A percentile compares a stretch with the other conserved stretches of the same genome.
Conservation (phyloP, 2,329 filamentous ascomycete genomes). For the Penicillium occitanis region DNA sequence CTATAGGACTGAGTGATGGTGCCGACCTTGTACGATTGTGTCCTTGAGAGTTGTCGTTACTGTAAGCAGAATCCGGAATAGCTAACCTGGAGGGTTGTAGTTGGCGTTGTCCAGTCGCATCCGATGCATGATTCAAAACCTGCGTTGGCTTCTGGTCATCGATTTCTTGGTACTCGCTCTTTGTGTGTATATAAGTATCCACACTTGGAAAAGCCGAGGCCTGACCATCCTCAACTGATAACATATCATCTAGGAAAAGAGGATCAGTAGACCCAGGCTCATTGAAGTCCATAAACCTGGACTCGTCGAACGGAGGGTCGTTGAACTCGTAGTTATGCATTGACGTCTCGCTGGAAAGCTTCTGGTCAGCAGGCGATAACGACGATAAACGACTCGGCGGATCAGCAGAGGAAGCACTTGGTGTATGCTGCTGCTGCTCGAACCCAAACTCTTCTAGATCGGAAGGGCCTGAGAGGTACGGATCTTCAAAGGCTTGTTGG, state of each 20-base stretch:
- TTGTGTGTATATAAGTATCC: conserved; percentile 21
- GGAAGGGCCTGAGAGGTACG: conserved; percentile 41
- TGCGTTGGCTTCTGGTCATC: background rate
- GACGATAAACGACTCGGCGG: conserved; percentile 28
- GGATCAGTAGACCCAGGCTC: conserved; percentile 15
- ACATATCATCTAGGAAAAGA: conserved; percentile 6
- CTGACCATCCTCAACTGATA: background rate
- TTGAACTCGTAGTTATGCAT: conserved; percentile 11
- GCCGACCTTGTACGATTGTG: conserved; percentile 24
- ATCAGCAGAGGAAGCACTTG: conserved; percentile 13
- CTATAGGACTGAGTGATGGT: conserved; percentile 43
- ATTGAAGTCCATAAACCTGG: conserved; percentile 10
- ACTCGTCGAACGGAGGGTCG: conserved; percentile 13
- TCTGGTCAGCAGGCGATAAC: conserved; percentile 27
- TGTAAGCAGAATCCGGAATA: conserved; percentile 23
- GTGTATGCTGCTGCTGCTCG: conserved; percentile 14
- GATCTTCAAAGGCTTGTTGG: conserved; percentile 36
- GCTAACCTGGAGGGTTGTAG: conserved; percentile 22
- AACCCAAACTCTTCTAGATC: conserved; percentile 40
- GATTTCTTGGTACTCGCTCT: conserved; percentile 11
- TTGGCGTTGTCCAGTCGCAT: background rate
- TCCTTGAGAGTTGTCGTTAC: conserved; percentile 25
- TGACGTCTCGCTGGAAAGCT: conserved; percentile 13
- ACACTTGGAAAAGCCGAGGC: background rate
- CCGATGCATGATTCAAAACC: background rate